Conservation (phyloP, 305 asterid genomes). For the Vinca major region DNA sequence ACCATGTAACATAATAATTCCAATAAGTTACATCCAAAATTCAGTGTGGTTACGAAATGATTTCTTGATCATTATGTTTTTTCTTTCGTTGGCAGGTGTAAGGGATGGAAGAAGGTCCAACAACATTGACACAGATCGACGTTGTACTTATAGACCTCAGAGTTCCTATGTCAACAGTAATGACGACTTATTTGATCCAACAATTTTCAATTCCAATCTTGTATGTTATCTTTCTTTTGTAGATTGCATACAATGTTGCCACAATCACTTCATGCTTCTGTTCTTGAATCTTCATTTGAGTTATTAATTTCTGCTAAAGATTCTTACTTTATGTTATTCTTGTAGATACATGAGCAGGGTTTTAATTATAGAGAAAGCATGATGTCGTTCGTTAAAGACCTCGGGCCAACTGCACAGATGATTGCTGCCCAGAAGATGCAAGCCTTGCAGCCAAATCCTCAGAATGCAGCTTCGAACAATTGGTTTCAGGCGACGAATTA, state of each 20-base stretch:
- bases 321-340: not conserved
- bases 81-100: not conserved
- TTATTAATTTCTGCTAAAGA: no score
- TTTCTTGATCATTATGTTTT: no score
- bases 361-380: conserved; percentile 50
- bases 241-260: not conserved
- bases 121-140: conserved; percentile 27
- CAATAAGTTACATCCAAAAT: not conserved
- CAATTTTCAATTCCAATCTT: conserved; percentile 14
- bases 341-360: conserved; percentile 34
- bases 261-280: no score
- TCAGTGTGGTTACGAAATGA: not conserved
- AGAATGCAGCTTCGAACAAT: not conserved
- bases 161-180: conserved; percentile 7
- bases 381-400: conserved; percentile 40
- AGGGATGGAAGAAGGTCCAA: conserved; percentile 2
- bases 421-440: conserved; percentile 47
- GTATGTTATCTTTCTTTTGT: conserved; percentile 23
- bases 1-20: not conserved
- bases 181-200: conserved; percentile 11
- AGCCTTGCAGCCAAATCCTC: conserved; percentile 5
- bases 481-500: not conserved
- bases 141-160: conserved; percentile 32
- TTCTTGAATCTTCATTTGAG: no score
- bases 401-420: conserved; percentile 60